Conservation (phyloP, 2,329 filamentous ascomycete genomes). For the Xylogone sp. region DNA sequence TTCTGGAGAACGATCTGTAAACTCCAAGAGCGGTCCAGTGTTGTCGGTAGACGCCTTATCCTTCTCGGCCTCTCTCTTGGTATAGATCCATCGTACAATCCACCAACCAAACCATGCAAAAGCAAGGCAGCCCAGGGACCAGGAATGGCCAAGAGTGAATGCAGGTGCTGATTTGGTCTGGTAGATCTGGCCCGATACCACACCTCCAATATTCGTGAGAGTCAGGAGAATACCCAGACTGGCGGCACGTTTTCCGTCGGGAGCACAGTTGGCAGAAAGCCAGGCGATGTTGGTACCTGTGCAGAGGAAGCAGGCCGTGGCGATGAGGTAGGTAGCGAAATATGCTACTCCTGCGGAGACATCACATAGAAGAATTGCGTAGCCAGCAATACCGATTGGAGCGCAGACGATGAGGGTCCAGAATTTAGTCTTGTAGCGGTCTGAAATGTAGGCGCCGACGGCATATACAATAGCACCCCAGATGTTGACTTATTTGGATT, state of each 20-base stretch:
- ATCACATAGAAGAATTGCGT: neutral
- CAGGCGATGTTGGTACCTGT: slow-evolving; percentile 45
- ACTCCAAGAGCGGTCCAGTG: too few relatives aligned
- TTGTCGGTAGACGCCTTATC: neutral
- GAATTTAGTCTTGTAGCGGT: slow-evolving; percentile 25
- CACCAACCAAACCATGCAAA: neutral
- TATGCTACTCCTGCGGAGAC: slow-evolving; percentile 36
- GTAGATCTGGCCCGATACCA: neutral
- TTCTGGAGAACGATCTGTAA: too few relatives aligned
- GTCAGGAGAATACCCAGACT: slow-evolving; percentile 43
- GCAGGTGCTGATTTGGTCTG: neutral
- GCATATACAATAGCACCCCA: slow-evolving; percentile 46
- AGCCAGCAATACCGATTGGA: neutral
- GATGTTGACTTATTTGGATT: slow-evolving; percentile 29
- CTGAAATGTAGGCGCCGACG: slow-evolving; percentile 39
- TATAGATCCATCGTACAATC: neutral
- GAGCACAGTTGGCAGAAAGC: slow-evolving; percentile 42
- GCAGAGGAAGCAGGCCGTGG: slow-evolving; percentile 42
- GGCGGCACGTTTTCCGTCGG: slow-evolving; percentile 41
- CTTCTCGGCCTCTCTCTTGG: neutral
- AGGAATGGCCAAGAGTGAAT: neutral
- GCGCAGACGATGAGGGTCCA: neutral
- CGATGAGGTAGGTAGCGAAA: slow-evolving; percentile 46
- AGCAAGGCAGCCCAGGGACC: neutral
- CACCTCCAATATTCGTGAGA: slow-evolving; percentile 39